Evolutionary conservation across 169 alveolate genomes (phyloP).

Genomic region (Plasmodium knowlesi): DNA sequence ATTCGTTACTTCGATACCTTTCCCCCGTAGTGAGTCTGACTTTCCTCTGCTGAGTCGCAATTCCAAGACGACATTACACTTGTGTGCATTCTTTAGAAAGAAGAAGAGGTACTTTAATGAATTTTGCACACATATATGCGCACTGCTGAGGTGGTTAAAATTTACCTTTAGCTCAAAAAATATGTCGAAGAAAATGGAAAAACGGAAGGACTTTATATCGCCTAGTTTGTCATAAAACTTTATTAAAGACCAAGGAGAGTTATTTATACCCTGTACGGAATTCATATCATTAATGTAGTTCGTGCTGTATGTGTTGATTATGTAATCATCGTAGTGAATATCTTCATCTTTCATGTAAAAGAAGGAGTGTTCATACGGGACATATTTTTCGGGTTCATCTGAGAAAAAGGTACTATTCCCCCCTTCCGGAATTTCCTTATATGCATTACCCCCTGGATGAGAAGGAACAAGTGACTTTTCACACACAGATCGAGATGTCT

Average conservation of each 20-base stretch:
- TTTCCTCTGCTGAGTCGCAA: background rate
- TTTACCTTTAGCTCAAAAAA: conserved; percentile 67
- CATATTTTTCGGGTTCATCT: background rate
- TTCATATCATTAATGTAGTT: conserved; percentile 63
- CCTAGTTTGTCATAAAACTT: conserved; percentile 36
- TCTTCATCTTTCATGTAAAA: conserved; percentile 73
- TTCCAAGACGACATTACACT: conserved; percentile 51
- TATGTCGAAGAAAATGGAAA: conserved; percentile 64
- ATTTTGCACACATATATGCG: conserved; percentile 70
- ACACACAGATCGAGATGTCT: background rate
- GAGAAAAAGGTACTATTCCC: background rate
- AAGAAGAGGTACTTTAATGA: conserved; percentile 40
- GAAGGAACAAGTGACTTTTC: background rate
- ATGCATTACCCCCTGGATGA: background rate
- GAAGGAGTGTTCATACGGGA: background rate
- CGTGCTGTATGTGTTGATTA: conserved; percentile 66
- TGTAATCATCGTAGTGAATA: conserved; percentile 50
- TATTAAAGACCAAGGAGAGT: background rate
- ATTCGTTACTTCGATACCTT: background rate
- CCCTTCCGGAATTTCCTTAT: background rate
- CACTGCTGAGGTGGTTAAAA: conserved; percentile 34
- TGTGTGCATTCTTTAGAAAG: conserved; percentile 62
- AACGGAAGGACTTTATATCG: conserved; percentile 47
- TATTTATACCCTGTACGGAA: background rate
- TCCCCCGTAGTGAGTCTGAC: background rate